Evolutionary conservation across 176 grass and related monocot genomes (phyloP), one percentile per base, ranked within the genome.

Genomic region (Saccharum officinarum): DNA sequence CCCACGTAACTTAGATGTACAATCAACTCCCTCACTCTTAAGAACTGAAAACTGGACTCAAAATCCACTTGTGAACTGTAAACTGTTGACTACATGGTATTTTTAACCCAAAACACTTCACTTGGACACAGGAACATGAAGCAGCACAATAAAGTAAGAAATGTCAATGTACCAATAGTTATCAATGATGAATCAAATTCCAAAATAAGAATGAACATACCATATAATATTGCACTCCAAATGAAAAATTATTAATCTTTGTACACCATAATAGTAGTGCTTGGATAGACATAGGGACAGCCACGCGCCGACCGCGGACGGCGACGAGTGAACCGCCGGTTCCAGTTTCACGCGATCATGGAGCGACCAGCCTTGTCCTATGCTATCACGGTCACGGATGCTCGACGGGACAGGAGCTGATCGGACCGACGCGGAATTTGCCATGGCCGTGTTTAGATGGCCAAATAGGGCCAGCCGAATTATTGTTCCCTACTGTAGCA

Each of bases 111-210:
- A 47, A 9, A 75, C 10, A 46, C 12, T 72, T 12, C 31, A 55
- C 42, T 5, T 55, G 42, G 4, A 74, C 16, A 57, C 7, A 68
- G 18, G 46, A 16, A 47, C 40, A 75, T 84, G 13, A 88, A 72
- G 14, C 60, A 60, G 30, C 69, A 57, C 31, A 73, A 80, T 22
- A 57, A 84, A 79, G 68, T 80, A 46, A 67, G 8, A 55, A 79
- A 23, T 74, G 79, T 71, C n/a, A 31, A 65, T 44, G 12, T 71
- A 5, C 4, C 42, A 54, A 63, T 22, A 61, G 59, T 78, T 33
- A 23, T 60, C 10, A n/a, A 50, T 50, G 20, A 17, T 41, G 44
- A 66, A 84, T 67, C 34, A 59, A 84, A 68, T 78, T 80, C 55
- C 66, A 46, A 49, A 30, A 80, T 44, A 74, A 42, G 36, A 37